Conservation (phyloP, 495 filamentous ascomycete species). For the Aspergillus heteromorphus region DNA sequence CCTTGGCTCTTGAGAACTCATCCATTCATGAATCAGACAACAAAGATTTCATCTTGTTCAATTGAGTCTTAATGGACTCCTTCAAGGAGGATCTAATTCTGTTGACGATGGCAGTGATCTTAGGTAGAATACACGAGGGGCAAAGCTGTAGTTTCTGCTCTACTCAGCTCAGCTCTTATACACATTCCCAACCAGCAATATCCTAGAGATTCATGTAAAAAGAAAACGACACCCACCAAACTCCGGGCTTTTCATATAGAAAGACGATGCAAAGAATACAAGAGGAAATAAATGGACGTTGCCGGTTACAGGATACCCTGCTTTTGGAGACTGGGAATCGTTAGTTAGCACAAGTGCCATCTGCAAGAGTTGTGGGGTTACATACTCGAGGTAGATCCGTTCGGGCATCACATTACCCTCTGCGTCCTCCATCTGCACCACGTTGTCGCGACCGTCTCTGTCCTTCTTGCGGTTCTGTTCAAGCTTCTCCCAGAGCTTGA, state of each 20-base stretch:
- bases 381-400: constrained; percentile 85
- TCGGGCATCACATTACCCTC: constrained; percentile 98
- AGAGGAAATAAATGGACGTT: neutral
- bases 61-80: neutral
- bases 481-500: constrained; percentile 88
- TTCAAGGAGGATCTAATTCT: neutral
- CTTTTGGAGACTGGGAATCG: constrained; percentile 44
- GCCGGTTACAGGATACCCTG: constrained; percentile 43
- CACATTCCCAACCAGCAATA: constrained; percentile 13
- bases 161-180: constrained; percentile 5
- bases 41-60: too few relatives aligned
- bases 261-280: constrained; percentile 5
- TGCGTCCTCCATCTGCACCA: constrained; percentile 97
- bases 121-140: constrained; percentile 19
- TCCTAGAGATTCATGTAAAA: constrained; percentile 11
- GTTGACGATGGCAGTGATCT: neutral
- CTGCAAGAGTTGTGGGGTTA: constrained; percentile 4
- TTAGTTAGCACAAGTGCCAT: constrained; percentile 27
- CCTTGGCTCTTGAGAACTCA: too few relatives aligned
- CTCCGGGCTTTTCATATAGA: constrained; percentile 29
- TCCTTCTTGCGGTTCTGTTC: constrained; percentile 78
- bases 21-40: too few relatives aligned
- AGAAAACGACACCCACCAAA: constrained; percentile 25
- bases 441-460: constrained; percentile 66
- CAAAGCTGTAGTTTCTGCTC: neutral